A percentile compares a stretch with the other conserved stretches of the same genome.
Evolutionary conservation across 208 protist genomes (phyloP).

Genomic region (Trypanosoma conorhini): DNA sequence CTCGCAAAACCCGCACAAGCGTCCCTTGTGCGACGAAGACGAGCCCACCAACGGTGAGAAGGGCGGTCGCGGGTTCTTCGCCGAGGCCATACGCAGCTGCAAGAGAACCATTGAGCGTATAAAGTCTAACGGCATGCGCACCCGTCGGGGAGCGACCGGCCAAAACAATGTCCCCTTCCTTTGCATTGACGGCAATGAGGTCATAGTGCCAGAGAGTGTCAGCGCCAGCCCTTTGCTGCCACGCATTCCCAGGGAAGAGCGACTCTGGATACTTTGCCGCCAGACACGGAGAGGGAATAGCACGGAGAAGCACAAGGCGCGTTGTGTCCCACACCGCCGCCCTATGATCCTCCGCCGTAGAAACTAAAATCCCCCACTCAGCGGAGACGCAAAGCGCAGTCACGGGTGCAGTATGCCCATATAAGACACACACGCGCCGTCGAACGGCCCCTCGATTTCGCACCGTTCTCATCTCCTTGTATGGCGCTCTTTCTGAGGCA

Average conservation of each 20-base stretch:
- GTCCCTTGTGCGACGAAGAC: constrained; percentile 31
- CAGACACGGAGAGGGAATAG: constrained; percentile 15
- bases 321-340: constrained; percentile 32
- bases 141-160: constrained; percentile 13
- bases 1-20: constrained; percentile 17
- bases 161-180: constrained; percentile 36
- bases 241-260: constrained; percentile 9
- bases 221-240: not conserved
- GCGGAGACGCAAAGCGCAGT: constrained; percentile 19
- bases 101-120: constrained; percentile 32
- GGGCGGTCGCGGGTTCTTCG: constrained; percentile 18
- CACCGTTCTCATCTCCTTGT: not conserved
- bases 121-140: constrained; percentile 21
- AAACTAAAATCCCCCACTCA: constrained; percentile 41
- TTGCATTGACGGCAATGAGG: constrained; percentile 30
- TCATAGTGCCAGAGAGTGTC: constrained; percentile 19
- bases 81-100: constrained; percentile 9
- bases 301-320: constrained; percentile 29
- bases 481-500: constrained; percentile 7
- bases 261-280: constrained; percentile 14
- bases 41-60: constrained; percentile 32
- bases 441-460: constrained; percentile 7
- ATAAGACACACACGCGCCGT: constrained; percentile 22
- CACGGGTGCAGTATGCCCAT: constrained; percentile 32
- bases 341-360: constrained; percentile 27